Conservation (phyloP, 169 alveolate species). For the Babesia ovata region DNA sequence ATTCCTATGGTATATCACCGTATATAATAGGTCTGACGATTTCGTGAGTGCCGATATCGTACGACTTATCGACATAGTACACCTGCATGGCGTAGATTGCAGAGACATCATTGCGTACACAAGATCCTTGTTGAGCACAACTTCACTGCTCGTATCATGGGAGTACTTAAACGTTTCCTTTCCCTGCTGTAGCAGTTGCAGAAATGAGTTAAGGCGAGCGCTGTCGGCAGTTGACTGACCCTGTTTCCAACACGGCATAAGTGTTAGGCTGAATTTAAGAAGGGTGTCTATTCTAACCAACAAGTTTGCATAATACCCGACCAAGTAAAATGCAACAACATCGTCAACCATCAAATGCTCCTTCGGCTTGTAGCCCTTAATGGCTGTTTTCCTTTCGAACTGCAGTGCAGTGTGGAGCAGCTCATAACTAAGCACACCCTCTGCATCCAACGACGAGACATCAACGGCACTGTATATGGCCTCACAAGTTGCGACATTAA, state of each 20-base stretch:
- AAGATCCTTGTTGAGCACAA: not conserved
- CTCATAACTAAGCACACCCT: not conserved
- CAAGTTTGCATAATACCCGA: conserved; percentile 17
- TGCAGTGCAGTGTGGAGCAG: conserved; percentile 3
- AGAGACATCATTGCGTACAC: conserved; percentile 14
- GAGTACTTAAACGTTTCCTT: not conserved
- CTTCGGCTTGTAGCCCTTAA: not conserved
- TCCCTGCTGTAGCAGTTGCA: conserved; percentile 4
- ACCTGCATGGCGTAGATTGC: conserved; percentile 14
- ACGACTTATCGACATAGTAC: conserved; percentile 11
- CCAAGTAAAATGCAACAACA: conserved; percentile 10
- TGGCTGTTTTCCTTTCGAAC: not conserved
- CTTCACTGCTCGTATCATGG: not conserved
- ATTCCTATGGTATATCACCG: conserved; percentile 3
- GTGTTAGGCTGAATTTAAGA: not conserved
- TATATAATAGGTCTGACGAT: not conserved
- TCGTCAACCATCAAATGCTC: conserved; percentile 10
- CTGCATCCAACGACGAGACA: not conserved
- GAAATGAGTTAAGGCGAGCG: not conserved
- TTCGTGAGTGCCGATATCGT: conserved; percentile 2
- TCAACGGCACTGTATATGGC: conserved; percentile 4
- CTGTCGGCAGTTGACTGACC: conserved; percentile 1
- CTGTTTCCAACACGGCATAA: conserved; percentile 9
- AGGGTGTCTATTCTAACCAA: not conserved
- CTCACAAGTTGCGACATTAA: conserved; percentile 1